phyloP scores from a whole-genome alignment of 148 eudicot species.

The Beta vulgaris region DNA sequence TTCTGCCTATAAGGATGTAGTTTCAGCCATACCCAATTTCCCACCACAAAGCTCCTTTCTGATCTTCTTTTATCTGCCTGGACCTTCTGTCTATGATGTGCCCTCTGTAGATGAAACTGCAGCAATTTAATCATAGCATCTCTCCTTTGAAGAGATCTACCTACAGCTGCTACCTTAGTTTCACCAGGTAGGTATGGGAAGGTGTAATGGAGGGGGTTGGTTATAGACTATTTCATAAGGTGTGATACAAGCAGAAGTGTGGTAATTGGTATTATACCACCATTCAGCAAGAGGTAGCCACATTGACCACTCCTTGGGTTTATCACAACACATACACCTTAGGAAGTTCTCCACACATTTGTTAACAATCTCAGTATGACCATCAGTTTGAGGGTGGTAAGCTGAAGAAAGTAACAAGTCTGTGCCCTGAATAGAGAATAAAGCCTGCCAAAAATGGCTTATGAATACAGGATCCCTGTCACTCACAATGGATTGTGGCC shows the following conservation, averaged over 20 bases:
- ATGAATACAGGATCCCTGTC: background rate
- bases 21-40: constrained; percentile 11
- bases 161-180: background rate
- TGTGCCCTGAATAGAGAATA: background rate
- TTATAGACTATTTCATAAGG: constrained; percentile 5
- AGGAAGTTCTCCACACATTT: background rate
- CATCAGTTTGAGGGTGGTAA: background rate
- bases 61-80: background rate
- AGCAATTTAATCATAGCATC: background rate
- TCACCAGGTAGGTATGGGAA: constrained; percentile 9
- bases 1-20: background rate
- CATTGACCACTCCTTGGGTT: background rate
- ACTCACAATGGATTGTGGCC: background rate
- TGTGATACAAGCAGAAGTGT: background rate
- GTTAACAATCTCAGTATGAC: background rate
- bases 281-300: constrained; percentile 1
- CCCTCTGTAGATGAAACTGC: background rate
- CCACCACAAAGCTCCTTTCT: background rate
- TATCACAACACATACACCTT: constrained; percentile 1
- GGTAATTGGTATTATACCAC: background rate
- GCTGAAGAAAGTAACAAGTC: background rate
- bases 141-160: background rate
- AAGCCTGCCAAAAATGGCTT: background rate
- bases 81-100: constrained; percentile 5
- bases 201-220: constrained; percentile 4